These are phyloP conservation scores for Sporothrix pseudoabietina DNA, from an alignment of 2,329 filamentous ascomycete genomes.

Conservation along the genomic window DNA sequence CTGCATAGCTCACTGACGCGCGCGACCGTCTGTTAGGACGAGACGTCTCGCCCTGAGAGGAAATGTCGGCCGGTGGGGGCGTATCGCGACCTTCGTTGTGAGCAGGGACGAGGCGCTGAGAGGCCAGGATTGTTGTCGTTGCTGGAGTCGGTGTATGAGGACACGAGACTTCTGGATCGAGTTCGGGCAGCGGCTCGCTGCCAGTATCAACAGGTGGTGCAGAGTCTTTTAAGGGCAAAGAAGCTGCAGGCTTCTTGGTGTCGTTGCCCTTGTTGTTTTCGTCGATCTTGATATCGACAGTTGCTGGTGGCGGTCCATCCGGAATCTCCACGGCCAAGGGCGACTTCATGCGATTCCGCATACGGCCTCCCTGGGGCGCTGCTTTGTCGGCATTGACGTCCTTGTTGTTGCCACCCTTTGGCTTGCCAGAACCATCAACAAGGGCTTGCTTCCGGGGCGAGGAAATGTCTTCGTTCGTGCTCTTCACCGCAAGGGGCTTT, in stretches of 20 bases:
- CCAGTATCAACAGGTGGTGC: not conserved
- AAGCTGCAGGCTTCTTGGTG: slow-evolving; percentile 36
- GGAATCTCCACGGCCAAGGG: slow-evolving; percentile 40
- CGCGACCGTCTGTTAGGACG: slow-evolving; percentile 69
- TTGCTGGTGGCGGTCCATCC: slow-evolving; percentile 32
- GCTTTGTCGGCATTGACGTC: slow-evolving; percentile 29
- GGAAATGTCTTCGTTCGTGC: slow-evolving; percentile 59
- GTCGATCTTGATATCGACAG: slow-evolving; percentile 16
- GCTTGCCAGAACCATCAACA: slow-evolving; percentile 35
- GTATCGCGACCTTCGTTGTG: slow-evolving; percentile 51
- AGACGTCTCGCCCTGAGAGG: slow-evolving; percentile 57
- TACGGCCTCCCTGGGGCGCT: slow-evolving; percentile 19
- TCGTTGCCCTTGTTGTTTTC: not conserved
- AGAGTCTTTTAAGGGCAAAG: slow-evolving; percentile 36
- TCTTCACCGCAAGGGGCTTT: slow-evolving; percentile 59
- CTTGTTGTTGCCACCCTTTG: slow-evolving; percentile 33
- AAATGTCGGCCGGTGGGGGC: slow-evolving; percentile 62
- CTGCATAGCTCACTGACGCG: slow-evolving; percentile 74
- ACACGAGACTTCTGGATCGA: slow-evolving; percentile 15
- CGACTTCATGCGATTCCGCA: slow-evolving; percentile 35
- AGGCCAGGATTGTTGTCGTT: not conserved
- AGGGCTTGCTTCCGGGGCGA: slow-evolving; percentile 58
- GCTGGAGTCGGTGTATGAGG: slow-evolving; percentile 30
- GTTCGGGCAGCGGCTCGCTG: not conserved
- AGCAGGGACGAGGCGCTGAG: slow-evolving; percentile 47